A percentile compares a stretch with the other conserved stretches of the same genome.
Evolutionary conservation across 805 yeast species (phyloP).

Genomic region (Pichia gijzeniarum): DNA sequence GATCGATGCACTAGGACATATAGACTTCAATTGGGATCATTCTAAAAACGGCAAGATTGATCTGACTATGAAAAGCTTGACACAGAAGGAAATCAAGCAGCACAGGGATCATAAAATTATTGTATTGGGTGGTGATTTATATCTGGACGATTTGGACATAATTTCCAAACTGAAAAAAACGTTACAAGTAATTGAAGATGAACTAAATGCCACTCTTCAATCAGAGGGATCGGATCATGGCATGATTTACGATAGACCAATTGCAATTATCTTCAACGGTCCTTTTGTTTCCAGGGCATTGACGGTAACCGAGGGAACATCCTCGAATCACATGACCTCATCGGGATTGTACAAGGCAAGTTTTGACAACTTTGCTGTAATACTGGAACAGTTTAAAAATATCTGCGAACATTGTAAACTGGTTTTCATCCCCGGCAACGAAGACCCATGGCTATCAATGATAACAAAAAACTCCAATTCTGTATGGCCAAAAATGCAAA

Average conservation of each 20-base stretch:
- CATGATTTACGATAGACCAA: constrained; percentile 19
- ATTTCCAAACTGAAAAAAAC: constrained; percentile 63
- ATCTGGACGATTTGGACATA: constrained; percentile 51
- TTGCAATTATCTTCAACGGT: constrained; percentile 67
- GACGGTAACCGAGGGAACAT: constrained; percentile 45
- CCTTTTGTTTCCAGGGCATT: constrained; percentile 69
- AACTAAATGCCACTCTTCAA: constrained; percentile 27
- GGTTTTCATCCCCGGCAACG: constrained; percentile 78
- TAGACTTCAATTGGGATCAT: constrained; percentile 49
- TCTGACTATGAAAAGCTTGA: constrained; percentile 42
- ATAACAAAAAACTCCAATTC: constrained; percentile 54
- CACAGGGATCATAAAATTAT: constrained; percentile 52
- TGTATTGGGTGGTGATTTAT: constrained; percentile 69
- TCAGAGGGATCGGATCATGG: constrained; percentile 11
- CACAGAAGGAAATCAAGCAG: constrained; percentile 44
- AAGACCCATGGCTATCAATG: constrained; percentile 89
- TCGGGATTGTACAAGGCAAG: constrained; percentile 53
- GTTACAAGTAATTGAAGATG: constrained; percentile 47
- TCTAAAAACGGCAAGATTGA: constrained; percentile 47
- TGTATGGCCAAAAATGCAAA: constrained; percentile 64
- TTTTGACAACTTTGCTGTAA: constrained; percentile 68
- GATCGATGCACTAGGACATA: constrained; percentile 65
- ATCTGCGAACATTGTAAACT: constrained; percentile 50
- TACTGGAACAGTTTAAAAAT: constrained; percentile 53
- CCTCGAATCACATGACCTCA: constrained; percentile 40